phyloP scores from a whole-genome alignment of 2,329 filamentous ascomycete genomes.

The Fusarium oligoseptatum region DNA sequence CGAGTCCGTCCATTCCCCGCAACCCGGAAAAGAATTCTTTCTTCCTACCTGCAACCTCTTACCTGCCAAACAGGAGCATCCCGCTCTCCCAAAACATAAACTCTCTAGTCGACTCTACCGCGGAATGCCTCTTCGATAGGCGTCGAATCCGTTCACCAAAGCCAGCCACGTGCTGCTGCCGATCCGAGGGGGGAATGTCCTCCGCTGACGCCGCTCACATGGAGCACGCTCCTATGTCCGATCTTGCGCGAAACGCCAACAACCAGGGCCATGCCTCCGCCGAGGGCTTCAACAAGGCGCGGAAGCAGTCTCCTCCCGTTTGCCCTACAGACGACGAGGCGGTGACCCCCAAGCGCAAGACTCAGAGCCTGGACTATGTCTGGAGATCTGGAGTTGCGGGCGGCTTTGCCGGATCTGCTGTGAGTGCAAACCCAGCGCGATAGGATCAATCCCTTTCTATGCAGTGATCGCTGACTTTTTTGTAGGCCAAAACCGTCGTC shows the following conservation, averaged over 20 bases:
- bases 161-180: conserved; percentile 43
- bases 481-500: conserved; percentile 92
- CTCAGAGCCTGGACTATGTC: conserved; percentile 84
- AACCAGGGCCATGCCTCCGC: conserved; percentile 47
- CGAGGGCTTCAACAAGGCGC: conserved; percentile 34
- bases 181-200: conserved; percentile 62
- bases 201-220: conserved; percentile 65
- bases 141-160: conserved; percentile 28
- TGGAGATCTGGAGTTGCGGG: conserved; percentile 88
- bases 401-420: conserved; percentile 90
- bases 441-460: background rate
- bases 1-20: conserved; percentile 22
- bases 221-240: conserved; percentile 71
- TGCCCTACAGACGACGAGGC: conserved; percentile 63
- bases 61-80: background rate
- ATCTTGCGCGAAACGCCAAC: conserved; percentile 57
- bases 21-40: conserved; percentile 17
- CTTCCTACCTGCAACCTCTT: conserved; percentile 6
- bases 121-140: conserved; percentile 46
- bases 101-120: conserved; percentile 13
- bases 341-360: conserved; percentile 60
- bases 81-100: conserved; percentile 16
- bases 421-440: conserved; percentile 61
- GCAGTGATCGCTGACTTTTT: conserved; percentile 20
- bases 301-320: conserved; percentile 55